Conservation (phyloP, 768 basidiomycete species). For the Leccinum uliginosum region DNA sequence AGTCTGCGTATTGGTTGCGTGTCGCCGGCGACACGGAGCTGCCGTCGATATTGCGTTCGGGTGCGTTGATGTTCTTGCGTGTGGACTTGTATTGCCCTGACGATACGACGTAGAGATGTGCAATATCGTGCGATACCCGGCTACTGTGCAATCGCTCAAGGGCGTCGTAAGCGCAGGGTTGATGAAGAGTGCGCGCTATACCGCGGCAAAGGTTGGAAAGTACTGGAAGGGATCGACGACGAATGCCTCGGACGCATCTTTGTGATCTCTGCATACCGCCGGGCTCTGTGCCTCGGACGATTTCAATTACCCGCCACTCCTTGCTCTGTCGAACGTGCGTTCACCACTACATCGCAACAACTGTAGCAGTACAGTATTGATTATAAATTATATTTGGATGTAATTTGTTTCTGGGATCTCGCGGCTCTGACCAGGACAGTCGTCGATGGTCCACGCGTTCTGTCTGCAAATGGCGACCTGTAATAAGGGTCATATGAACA, state of each 20-base stretch:
- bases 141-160: slow-evolving; percentile 80
- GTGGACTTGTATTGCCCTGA: not conserved
- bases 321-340: not conserved
- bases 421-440: not conserved
- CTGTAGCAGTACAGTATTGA: slow-evolving; percentile 20
- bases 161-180: slow-evolving; percentile 81
- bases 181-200: slow-evolving; percentile 73
- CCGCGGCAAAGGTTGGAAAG: slow-evolving; percentile 73
- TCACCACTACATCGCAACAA: slow-evolving; percentile 5
- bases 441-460: too few relatives aligned
- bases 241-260: not conserved
- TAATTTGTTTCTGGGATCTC: slow-evolving; percentile 10
- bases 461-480: too few relatives aligned
- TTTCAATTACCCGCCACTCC: slow-evolving; percentile 10
- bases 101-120: slow-evolving; percentile 53
- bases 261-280: slow-evolving; percentile 1
- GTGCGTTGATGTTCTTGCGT: slow-evolving; percentile 32
- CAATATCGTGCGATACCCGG: slow-evolving; percentile 76
- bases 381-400: slow-evolving; percentile 8
- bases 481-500: too few relatives aligned
- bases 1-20: slow-evolving; percentile 69
- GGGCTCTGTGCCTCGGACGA: not conserved
- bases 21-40: slow-evolving; percentile 64
- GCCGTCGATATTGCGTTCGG: slow-evolving; percentile 46
- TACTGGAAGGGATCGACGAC: slow-evolving; percentile 55